A percentile compares a stretch with the other conserved stretches of the same genome.
phyloP scores from a whole-genome alignment of 2,329 filamentous ascomycete genomes.

The Ophidiomyces ophidiicola region DNA sequence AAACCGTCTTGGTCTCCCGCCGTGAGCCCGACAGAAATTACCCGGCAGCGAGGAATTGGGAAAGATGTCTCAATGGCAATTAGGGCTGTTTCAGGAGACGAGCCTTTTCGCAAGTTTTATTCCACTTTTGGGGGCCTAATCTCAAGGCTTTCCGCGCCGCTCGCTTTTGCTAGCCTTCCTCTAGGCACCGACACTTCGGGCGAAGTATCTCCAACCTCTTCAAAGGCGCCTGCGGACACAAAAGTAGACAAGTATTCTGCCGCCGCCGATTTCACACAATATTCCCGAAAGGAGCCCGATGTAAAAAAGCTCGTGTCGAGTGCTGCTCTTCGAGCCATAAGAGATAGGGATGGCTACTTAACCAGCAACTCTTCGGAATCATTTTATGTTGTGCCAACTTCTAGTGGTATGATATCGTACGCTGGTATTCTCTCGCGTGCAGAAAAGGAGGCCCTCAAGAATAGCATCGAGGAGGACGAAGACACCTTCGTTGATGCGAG shows the following conservation, averaged over 20 bases:
- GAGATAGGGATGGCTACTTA: slow-evolving; percentile 51
- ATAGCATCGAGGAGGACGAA: slow-evolving; percentile 52
- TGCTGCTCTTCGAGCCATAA: slow-evolving; percentile 68
- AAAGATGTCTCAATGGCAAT: slow-evolving; percentile 18
- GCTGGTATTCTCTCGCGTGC: slow-evolving; percentile 63
- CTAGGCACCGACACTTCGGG: slow-evolving; percentile 45
- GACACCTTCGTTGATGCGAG: slow-evolving; percentile 85
- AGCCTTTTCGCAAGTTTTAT: slow-evolving; percentile 83
- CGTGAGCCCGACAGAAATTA: slow-evolving; percentile 25
- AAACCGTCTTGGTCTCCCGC: slow-evolving; percentile 28
- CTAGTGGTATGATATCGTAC: slow-evolving; percentile 84
- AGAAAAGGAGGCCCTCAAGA: slow-evolving; percentile 33
- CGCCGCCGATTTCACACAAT: slow-evolving; percentile 30
- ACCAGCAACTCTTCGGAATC: slow-evolving; percentile 48
- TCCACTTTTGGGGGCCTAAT: slow-evolving; percentile 81
- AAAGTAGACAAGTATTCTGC: slow-evolving; percentile 28
- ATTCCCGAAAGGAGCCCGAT: slow-evolving; percentile 51
- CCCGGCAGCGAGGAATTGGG: slow-evolving; percentile 24
- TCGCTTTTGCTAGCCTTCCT: slow-evolving; percentile 87
- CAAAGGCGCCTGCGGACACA: slow-evolving; percentile 23
- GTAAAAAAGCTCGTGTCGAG: slow-evolving; percentile 73
- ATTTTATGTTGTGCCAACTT: slow-evolving; percentile 90
- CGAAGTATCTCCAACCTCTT: slow-evolving; percentile 17
- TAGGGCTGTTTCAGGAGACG: slow-evolving; percentile 41
- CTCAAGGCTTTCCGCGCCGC: slow-evolving; percentile 73